Base-by-base conservation (phyloP, 2,329 filamentous ascomycete species). In the Epicoccum nigrum region DNA sequence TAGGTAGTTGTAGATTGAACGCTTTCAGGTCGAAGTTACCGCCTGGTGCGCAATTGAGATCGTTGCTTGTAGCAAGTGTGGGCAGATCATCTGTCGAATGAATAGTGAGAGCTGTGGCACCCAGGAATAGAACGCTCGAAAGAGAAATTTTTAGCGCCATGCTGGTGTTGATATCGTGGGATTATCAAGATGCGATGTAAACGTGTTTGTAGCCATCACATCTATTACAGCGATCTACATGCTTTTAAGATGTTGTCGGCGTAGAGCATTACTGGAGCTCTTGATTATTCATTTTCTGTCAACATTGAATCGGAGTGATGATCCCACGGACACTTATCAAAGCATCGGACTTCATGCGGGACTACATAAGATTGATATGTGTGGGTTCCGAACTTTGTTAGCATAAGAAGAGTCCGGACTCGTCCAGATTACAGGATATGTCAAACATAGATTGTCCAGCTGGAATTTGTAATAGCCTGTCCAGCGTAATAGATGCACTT, bases 1-100 rank as follows among this genome's bases (percentile, higher is more conserved):
- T 71, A 2, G 76, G 75, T 1, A 77, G 68, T 49, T 77, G 75
- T 2, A 78, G 71, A 8, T 58, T 70, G 64, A 70, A 70, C 6
- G 44, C 40, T 16, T 28, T 31, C 35, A 65, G 54, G 32, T 61
- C 49, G 45, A 64, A 56, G 54, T 59, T 58, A 13, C 60, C 60
- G 5, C 60, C 62, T 7, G 60, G 62, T 8, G 60, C 60, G 31
- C 60, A 62, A 11, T 42, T 38, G 6, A 58, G 45, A 27, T 35
- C 30, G 9, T 11, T 17, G 15, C 17, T 11, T 17, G 27, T 43
- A 25, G 35, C 7, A 9, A 11, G 28, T n/a, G 21, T 4, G 16
- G 5, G 6, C 4, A 12, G 15, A 9, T 9, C 13, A 7, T 7
- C 2, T 15, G 5, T 4, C 4, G 40, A 34, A 17, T 40, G 41